Evolutionary conservation across 345 rosid genomes (phyloP), one percentile per base, ranked within the genome.

Genomic region (Aethionema arabicum): DNA sequence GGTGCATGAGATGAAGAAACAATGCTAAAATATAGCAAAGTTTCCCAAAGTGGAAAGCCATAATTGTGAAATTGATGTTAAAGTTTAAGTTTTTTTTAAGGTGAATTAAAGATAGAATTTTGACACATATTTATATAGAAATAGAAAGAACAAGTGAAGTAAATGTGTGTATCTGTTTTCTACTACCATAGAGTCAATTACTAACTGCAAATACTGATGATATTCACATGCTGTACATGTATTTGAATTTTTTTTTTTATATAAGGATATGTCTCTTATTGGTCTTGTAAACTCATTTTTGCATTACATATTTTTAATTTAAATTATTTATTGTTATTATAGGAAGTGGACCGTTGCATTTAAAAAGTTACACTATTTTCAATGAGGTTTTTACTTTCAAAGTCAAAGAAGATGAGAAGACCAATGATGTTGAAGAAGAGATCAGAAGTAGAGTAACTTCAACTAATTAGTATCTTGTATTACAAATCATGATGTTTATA

Each of bases 151-250:
- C n/a, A 38, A 51, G 62, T 53, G 75, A 11, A 83, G 67, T 85
- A 74, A 83, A 83, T 85, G 81, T 51, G 27, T 65, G 58, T 82
- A 80, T 67, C 81, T 15, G 85, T 68, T 76, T 69, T 64, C 71
- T 59, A 68, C 71, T 59, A 68, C 66, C 61, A 66, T 44, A 72
- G 52, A 74, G 68, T 79, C 27, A 65, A 72, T 56, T 35, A 43
- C 45, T 21, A 21, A 21, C 27, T 21, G 27, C 27, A 67, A 32
- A 45, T 30, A 32, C 16, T 56, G 36, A 41, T n/a, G 52, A 33
- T 38, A 44, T 12, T 29, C 61, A 36, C 58, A 36, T 37, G 11
- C 37, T 38, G 38, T 11, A 37, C 52, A 21, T 43, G 37, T n/a
- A 38, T 13, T 56, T n/a, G n/a, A 13, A 47, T 39, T 56, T 50